These are phyloP conservation scores for Gloeostereum incarnatum DNA, from an alignment of 768 basidiomycete genomes.

Conservation along the genomic window DNA sequence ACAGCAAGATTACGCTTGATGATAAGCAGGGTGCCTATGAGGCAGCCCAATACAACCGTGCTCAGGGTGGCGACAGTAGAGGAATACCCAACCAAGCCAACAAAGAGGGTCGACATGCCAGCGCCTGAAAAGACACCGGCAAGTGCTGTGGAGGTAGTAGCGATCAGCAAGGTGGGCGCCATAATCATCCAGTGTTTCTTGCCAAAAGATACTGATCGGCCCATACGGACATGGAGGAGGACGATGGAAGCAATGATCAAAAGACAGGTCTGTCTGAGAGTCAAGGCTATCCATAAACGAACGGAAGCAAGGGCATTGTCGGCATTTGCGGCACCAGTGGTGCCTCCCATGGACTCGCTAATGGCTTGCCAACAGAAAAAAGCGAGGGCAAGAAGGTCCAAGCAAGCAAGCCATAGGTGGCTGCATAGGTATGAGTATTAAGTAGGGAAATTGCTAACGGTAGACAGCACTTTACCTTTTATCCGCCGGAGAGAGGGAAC, in stretches of 20 bases:
- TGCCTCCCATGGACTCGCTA: constrained; percentile 37
- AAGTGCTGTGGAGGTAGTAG: constrained; percentile 45
- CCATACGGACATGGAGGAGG: constrained; percentile 62
- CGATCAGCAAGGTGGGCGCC: constrained; percentile 51
- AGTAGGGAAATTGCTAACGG: neutral
- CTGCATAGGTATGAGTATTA: constrained; percentile 8
- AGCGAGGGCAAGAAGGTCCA: constrained; percentile 53
- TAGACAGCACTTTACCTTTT: constrained; percentile 28
- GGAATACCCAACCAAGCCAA: constrained; percentile 53
- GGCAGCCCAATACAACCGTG: constrained; percentile 44
- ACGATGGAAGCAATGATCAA: constrained; percentile 51
- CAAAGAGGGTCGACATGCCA: constrained; percentile 44
- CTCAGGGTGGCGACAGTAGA: constrained; percentile 40
- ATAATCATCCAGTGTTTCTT: constrained; percentile 67
- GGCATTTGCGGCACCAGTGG: constrained; percentile 32
- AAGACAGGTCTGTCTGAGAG: constrained; percentile 60
- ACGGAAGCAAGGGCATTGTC: constrained; percentile 43
- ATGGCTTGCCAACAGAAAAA: constrained; percentile 63
- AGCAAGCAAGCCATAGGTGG: constrained; percentile 63
- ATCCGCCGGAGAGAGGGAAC: constrained; percentile 55
- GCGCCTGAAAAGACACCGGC: constrained; percentile 49
- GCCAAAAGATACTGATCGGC: constrained; percentile 61
- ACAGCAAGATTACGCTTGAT: constrained; percentile 57
- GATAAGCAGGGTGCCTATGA: constrained; percentile 51
- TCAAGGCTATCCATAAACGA: constrained; percentile 62